A percentile compares a stretch with the other conserved stretches of the same genome.
These are phyloP conservation scores for Fusarium coicis DNA, from an alignment of 2,329 filamentous ascomycete genomes.

Conservation along the genomic window DNA sequence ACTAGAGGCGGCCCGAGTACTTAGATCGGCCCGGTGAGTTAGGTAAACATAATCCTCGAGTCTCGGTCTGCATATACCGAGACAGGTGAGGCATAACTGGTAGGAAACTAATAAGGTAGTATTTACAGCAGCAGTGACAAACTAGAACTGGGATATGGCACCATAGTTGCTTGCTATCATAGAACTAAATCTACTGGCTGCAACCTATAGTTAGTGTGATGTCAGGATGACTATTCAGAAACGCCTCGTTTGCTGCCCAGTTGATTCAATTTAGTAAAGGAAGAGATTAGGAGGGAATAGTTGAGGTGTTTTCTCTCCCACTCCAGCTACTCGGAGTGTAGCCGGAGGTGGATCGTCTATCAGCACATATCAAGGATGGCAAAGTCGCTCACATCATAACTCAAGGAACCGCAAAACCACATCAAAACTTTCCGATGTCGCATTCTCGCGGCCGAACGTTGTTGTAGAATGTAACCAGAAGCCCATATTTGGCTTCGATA, in stretches of 20 bases:
- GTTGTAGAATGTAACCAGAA: slow-evolving; percentile 20
- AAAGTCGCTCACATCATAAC: slow-evolving; percentile 19
- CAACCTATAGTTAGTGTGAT: slow-evolving; percentile 12
- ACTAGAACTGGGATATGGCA: slow-evolving; percentile 1
- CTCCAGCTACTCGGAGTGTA: slow-evolving; percentile 10
- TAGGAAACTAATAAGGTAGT: neutral
- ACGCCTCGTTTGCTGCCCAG: slow-evolving; percentile 30
- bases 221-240: slow-evolving; percentile 27
- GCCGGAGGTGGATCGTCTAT: slow-evolving; percentile 22
- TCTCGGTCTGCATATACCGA: slow-evolving; percentile 20
- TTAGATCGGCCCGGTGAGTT: slow-evolving; percentile 33
- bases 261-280: slow-evolving; percentile 14
- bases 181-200: slow-evolving; percentile 1
- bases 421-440: slow-evolving; percentile 32
- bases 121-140: neutral
- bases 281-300: neutral
- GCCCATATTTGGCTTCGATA: neutral
- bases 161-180: neutral
- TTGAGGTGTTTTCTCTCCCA: slow-evolving; percentile 30
- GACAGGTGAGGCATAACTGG: slow-evolving; percentile 10
- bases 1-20: slow-evolving; percentile 37
- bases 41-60: slow-evolving; percentile 7
- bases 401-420: slow-evolving; percentile 8
- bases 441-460: slow-evolving; percentile 23
- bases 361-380: neutral